These are phyloP conservation scores for Citrus hindsii DNA, from an alignment of 345 rosid genomes.

Conservation along the genomic window DNA sequence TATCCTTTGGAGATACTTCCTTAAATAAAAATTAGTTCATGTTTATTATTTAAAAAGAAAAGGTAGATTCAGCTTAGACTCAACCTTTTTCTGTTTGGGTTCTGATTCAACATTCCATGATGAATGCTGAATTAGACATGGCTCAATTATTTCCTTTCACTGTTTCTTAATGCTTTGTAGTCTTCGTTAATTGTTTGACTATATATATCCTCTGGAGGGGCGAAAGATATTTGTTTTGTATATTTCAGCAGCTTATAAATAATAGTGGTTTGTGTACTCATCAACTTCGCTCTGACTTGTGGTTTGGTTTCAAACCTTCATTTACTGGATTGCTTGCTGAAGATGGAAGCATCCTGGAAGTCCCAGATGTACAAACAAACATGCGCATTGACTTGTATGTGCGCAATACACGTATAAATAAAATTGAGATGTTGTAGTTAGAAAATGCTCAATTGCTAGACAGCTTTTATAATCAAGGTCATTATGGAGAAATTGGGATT, in stretches of 20 bases:
- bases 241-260: neutral
- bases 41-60: neutral
- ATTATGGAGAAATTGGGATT: neutral
- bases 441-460: neutral
- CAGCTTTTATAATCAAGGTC: neutral
- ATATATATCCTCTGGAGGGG: neutral
- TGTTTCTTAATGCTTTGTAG: neutral
- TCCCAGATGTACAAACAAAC: neutral
- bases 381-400: too few species aligned
- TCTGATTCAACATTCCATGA: neutral
- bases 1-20: neutral
- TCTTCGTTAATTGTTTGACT: neutral
- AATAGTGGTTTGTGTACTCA: neutral
- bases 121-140: neutral
- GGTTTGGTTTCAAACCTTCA: neutral
- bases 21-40: neutral
- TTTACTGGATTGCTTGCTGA: neutral
- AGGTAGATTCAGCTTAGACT: neutral
- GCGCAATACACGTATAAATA: neutral
- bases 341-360: neutral
- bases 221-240: neutral
- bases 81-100: neutral
- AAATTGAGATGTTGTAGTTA: neutral
- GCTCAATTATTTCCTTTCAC: conserved; percentile 1
- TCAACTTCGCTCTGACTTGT: neutral